Conservation (phyloP, 208 protist species). For the Leishmania aethiopica region DNA sequence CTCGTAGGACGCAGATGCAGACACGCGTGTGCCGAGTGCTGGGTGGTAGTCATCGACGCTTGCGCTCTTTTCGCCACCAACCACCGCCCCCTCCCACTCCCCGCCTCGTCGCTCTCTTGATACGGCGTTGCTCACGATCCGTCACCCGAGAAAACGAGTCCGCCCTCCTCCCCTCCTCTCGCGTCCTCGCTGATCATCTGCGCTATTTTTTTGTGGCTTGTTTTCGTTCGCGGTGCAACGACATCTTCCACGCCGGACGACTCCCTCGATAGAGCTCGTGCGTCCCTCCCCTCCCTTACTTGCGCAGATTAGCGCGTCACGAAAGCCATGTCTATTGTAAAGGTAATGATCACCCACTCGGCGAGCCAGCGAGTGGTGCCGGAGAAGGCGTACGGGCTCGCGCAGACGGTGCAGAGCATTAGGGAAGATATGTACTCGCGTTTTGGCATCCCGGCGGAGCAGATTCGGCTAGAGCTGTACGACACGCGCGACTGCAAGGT, state of each 20-base stretch:
- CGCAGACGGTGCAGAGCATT: conserved; percentile 78
- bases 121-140: no score
- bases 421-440: conserved; percentile 82
- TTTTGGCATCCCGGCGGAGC: conserved; percentile 74
- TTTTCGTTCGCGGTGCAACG: neutral
- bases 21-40: neutral
- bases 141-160: no score
- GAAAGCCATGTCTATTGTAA: conserved; percentile 75
- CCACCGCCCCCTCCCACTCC: neutral
- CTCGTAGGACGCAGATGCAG: neutral
- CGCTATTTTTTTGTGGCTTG: neutral
- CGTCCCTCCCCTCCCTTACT: neutral
- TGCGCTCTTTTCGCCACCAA: neutral
- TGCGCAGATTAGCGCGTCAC: neutral
- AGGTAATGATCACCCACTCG: conserved; percentile 86
- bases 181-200: neutral
- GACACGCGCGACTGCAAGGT: conserved; percentile 67
- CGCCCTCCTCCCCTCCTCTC: no score
- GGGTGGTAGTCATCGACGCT: neutral
- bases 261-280: neutral
- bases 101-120: no score
- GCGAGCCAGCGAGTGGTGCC: conserved; percentile 69
- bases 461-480: conserved; percentile 82
- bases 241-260: neutral
- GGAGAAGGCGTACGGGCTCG: conserved; percentile 87